Base-by-base conservation (phyloP, 2,329 filamentous ascomycete species). In the Aspergillus amoenus region DNA sequence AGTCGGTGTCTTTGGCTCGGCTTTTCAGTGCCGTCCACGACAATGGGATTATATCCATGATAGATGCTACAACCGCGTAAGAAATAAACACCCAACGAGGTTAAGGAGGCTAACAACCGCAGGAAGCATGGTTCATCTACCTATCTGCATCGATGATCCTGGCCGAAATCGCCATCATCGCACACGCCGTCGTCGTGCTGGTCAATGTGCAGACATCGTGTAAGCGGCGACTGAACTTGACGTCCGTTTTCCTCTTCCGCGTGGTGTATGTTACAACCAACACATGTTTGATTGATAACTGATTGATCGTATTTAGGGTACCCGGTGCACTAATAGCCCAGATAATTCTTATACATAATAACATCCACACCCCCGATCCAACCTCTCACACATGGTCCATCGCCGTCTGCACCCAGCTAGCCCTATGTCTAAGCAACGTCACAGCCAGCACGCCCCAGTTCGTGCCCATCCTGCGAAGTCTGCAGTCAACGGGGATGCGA, bases 351-450 rank as follows among this genome's bases (percentile, higher is more conserved):
- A 22, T 30, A 7, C 45, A 48, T 17, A 15, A 9, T 4, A 48
- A 30, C 11, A 48, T 48, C 17, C 3, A 37, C 30, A 18, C 66
- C 21, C 24, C 44, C 5, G 65, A 68, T 41, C 61, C 61, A 15
- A 61, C 57, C 3, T 65, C 59, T 24, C 17, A 59, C 18, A 62
- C 61, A 47, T 67, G 59, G 39, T 57, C 61, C 3, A 58, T 62
- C 34, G 64, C 61, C 6, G 61, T 67, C 8, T 56, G 61, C 9
- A 51, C 60, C 24, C 55, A 60, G 27, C 45, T 61, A 1, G 61
- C 64, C 7, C 66, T 67, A 40, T 66, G 64, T 13, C 52, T 62
- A 6, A 66, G 66, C 46, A 66, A 67, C 12, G 59, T 66, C n/a
- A 67, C 66, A 0, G 66, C 66, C 24, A 65, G 61, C 46, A 63